Percentiles rank a stretch among this genome's conserved stretches.
Conservation (phyloP, 2,329 filamentous ascomycete genomes). For the Chrysoporthe deuterocubensis region DNA sequence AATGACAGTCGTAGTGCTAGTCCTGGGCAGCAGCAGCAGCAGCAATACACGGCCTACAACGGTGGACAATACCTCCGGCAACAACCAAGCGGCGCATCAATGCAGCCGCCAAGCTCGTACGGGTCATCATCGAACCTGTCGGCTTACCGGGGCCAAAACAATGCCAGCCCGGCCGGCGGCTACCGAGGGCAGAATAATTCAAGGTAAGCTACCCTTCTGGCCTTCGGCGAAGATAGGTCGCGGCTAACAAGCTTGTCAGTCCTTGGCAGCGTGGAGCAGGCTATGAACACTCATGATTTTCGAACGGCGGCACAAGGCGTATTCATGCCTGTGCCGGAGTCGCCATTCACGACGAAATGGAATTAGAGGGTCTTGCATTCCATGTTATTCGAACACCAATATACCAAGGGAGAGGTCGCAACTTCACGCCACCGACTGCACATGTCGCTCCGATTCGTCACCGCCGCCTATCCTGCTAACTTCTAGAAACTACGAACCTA, state of each 20-base stretch:
- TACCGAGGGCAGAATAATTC: constrained; percentile 48
- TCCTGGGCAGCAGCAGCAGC: constrained; percentile 34
- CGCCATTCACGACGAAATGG: constrained; percentile 30
- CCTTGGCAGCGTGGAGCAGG: constrained; percentile 62
- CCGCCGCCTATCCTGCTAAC: constrained; percentile 6
- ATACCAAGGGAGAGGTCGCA: constrained; percentile 23
- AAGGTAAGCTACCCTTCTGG: constrained; percentile 45
- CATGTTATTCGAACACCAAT: constrained; percentile 26
- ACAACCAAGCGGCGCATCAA: constrained; percentile 33
- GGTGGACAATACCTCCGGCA: constrained; percentile 32
- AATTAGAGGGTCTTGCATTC: constrained; percentile 25
- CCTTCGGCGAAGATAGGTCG: constrained; percentile 4
- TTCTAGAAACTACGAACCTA: constrained; percentile 8
- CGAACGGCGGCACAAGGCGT: constrained; percentile 21
- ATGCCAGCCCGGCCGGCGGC: constrained; percentile 43
- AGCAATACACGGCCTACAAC: constrained; percentile 36
- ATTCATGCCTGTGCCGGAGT: constrained; percentile 20
- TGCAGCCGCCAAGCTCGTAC: constrained; percentile 36
- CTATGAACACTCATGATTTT: constrained; percentile 47
- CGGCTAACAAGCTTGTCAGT: constrained; percentile 41
- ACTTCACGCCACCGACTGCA: constrained; percentile 17
- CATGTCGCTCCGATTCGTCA: constrained; percentile 9
- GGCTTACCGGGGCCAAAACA: constrained; percentile 45
- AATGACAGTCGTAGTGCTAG: constrained; percentile 37
- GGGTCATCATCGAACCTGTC: constrained; percentile 39